phyloP scores from a whole-genome alignment of 78 protist genomes.

The Polysphondylium violaceum region DNA sequence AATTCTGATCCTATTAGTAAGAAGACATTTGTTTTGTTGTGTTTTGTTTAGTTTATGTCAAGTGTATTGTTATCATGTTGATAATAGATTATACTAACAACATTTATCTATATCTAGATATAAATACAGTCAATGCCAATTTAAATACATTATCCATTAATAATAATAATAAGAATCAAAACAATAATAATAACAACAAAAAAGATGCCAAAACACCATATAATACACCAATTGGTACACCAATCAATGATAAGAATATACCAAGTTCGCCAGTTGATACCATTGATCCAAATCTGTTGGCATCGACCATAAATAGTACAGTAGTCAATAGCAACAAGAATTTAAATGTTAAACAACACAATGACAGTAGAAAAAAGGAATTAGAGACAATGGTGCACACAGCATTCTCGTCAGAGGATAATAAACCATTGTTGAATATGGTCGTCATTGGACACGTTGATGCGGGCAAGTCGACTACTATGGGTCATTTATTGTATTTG shows the following conservation, averaged over 20 bases:
- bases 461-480: slow-evolving; percentile 94
- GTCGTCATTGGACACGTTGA: slow-evolving; percentile 95
- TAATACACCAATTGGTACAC: slow-evolving; percentile 52
- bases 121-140: not conserved
- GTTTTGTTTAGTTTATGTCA: not conserved
- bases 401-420: slow-evolving; percentile 23
- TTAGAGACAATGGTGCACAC: slow-evolving; percentile 68
- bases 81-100: not conserved
- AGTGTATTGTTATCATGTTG: not conserved
- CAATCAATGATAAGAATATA: slow-evolving; percentile 26
- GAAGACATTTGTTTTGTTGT: not conserved
- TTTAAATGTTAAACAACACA: slow-evolving; percentile 67
- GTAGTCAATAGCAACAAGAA: not conserved
- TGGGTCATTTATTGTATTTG: slow-evolving; percentile 94
- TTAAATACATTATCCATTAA: slow-evolving; percentile 13
- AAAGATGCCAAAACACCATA: slow-evolving; percentile 33
- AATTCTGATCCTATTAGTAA: no score
- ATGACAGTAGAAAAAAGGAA: slow-evolving; percentile 58
- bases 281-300: slow-evolving; percentile 15
- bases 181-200: not conserved
- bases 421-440: slow-evolving; percentile 78
- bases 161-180: not conserved
- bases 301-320: slow-evolving; percentile 22
- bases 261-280: not conserved
- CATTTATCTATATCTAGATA: not conserved